Percentiles rank a stretch among this genome's conserved stretches.
phyloP scores from a whole-genome alignment of 1,284 basidiomycete species.

The Ustilago esculenta region DNA sequence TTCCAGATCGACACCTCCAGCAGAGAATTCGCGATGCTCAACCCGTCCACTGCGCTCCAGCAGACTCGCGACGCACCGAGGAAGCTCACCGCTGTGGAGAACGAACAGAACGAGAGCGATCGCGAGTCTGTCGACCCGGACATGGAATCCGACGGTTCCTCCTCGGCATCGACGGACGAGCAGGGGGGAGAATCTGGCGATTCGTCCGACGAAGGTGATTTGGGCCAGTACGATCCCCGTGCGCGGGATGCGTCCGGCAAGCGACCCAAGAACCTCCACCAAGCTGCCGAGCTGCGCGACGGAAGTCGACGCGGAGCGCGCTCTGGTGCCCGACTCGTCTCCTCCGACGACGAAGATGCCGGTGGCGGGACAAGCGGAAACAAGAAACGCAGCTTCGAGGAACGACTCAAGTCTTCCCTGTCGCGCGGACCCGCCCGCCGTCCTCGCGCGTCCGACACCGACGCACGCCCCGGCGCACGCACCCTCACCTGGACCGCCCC shows the following conservation, averaged over 20 bases:
- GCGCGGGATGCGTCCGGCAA: constrained; percentile 61
- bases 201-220: constrained; percentile 57
- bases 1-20: constrained; percentile 89
- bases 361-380: constrained; percentile 6
- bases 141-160: constrained; percentile 42
- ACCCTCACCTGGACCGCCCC: constrained; percentile 57
- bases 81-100: constrained; percentile 79
- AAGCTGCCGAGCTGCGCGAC: constrained; percentile 64
- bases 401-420: constrained; percentile 30
- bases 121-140: constrained; percentile 72
- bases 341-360: constrained; percentile 41
- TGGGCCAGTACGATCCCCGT: constrained; percentile 50
- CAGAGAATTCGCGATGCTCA: constrained; percentile 87
- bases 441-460: constrained; percentile 29
- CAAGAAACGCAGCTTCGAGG: constrained; percentile 49
- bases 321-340: constrained; percentile 40
- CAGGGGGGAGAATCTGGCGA: constrained; percentile 69
- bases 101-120: constrained; percentile 86
- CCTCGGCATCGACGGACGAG: constrained; percentile 4
- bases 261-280: constrained; percentile 69
- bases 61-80: constrained; percentile 58
- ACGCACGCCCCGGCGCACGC: constrained; percentile 16
- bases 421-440: constrained; percentile 1
- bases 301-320: constrained; percentile 54
- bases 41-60: constrained; percentile 77